Evolutionary conservation across 2,329 filamentous ascomycete genomes (phyloP).

Genomic region (Verticillium isaacii): DNA sequence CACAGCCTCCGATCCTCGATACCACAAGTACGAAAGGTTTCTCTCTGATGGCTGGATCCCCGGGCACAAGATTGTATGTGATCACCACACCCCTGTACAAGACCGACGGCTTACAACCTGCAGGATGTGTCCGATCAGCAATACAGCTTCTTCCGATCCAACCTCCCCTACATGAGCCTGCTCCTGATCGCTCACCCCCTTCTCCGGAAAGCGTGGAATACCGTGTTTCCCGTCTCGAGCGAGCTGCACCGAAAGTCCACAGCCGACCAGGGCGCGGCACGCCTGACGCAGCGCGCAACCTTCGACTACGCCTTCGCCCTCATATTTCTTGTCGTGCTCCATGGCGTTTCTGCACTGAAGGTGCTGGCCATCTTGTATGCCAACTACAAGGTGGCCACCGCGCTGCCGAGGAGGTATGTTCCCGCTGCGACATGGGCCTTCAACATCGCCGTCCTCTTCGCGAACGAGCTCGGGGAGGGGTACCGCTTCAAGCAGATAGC

Average conservation of each 20-base stretch:
- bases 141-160: conserved; percentile 79
- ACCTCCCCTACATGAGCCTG: conserved; percentile 73
- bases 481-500: conserved; percentile 68
- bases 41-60: conserved; percentile 86
- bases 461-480: conserved; percentile 79
- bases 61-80: conserved; percentile 76
- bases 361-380: conserved; percentile 72
- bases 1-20: conserved; percentile 75
- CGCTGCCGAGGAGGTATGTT: conserved; percentile 64
- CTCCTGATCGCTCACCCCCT: conserved; percentile 77
- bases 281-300: conserved; percentile 64
- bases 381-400: conserved; percentile 77
- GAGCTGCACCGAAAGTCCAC: conserved; percentile 21
- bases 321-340: conserved; percentile 71
- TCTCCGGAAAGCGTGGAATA: conserved; percentile 67
- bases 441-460: conserved; percentile 80
- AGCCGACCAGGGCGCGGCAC: conserved; percentile 44
- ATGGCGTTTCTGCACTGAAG: conserved; percentile 83
- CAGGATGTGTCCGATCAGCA: conserved; percentile 87
- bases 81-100: neutral
- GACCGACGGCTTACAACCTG: conserved; percentile 2
- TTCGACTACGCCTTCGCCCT: conserved; percentile 83
- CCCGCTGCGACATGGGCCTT: conserved; percentile 82
- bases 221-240: conserved; percentile 33
- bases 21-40: conserved; percentile 64